Evolutionary conservation across 164 flowering plant genomes (phyloP), one percentile per base, ranked within the genome.

Genomic region (grape (Vitis vinifera)): DNA sequence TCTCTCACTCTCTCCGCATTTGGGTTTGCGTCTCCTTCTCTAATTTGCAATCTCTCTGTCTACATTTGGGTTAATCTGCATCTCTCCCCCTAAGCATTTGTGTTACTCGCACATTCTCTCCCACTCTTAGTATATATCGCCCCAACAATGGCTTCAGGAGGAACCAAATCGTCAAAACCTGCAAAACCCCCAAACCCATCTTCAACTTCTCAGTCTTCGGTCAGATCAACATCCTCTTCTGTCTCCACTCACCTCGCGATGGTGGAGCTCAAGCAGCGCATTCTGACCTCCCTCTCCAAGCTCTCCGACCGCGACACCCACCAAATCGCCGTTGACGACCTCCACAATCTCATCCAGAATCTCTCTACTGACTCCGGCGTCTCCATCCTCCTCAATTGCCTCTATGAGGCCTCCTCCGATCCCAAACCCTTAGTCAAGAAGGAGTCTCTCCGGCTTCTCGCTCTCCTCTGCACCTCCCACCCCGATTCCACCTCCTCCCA

Each of bases 271-370:
- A 95, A 91, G 84, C 95, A 93, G 31, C 65, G 87, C 30, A 90
- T 95, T 69, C 86, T 93, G 13, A 90, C 87, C 49, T 89, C 91
- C 11, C 78, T 95, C 55, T 80, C 94, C 55, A 95, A 95, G 77
- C 91, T 95, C 59, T 83, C 98, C 13, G 99, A 95, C 73, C 75
- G 98, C 1, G 97, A 95, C 80, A 95, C 97, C 29, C 82, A 93
- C 76, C 97, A 91, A 76, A 90, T 93, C 83, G 99, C 96, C 29
- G 76, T 89, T 49, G 86, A 88, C 19, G 97, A 93, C 76, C 91
- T 95, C 16, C 88, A 90, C 57, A 81, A 78, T 31, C 84, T 81
- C 70, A 81, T 86, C 61, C 81, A 84, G 19, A 71, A 89, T 78
- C 84, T 91, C 50, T 56, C 93, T 15, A 75, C 86, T 0, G 97